Evolutionary conservation across 345 rosid species (phyloP).

Genomic region (Punica granatum): DNA sequence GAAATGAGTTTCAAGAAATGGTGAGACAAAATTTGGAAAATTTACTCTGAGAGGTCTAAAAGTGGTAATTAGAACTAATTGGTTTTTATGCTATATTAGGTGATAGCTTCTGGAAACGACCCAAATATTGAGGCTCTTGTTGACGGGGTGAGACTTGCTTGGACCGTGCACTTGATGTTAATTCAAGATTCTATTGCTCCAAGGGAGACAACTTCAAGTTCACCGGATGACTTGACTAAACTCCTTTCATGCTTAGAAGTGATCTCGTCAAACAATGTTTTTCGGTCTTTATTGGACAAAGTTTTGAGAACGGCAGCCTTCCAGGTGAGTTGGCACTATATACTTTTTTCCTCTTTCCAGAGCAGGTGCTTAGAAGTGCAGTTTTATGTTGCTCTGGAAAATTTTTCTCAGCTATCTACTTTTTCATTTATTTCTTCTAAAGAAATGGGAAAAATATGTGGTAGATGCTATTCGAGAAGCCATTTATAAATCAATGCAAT

Average conservation of each 20-base stretch:
- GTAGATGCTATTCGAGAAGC: neutral
- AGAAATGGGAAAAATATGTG: neutral
- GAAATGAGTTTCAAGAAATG: constrained; percentile 79
- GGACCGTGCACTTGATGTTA: constrained; percentile 85
- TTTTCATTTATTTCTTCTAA: neutral
- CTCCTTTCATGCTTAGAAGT: constrained; percentile 66
- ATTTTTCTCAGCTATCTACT: neutral
- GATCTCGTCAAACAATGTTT: constrained; percentile 66
- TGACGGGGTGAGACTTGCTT: constrained; percentile 76
- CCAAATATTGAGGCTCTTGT: constrained; percentile 61
- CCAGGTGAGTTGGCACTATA: constrained; percentile 38
- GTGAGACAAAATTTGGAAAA: constrained; percentile 39
- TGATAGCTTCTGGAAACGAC: constrained; percentile 56
- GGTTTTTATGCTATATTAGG: constrained; percentile 42
- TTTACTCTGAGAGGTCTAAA: constrained; percentile 16
- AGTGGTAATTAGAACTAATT: constrained; percentile 16
- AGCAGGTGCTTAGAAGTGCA: neutral
- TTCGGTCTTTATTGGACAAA: constrained; percentile 72
- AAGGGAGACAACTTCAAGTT: constrained; percentile 44
- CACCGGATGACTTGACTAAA: constrained; percentile 55
- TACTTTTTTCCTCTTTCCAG: neutral
- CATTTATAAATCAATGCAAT: neutral
- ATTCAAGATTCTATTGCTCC: constrained; percentile 53
- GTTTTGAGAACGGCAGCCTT: constrained; percentile 83
- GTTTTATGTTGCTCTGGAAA: neutral